Base-by-base conservation (phyloP, 75 land plant genomes). In the Adiantum capillusveneris region DNA sequence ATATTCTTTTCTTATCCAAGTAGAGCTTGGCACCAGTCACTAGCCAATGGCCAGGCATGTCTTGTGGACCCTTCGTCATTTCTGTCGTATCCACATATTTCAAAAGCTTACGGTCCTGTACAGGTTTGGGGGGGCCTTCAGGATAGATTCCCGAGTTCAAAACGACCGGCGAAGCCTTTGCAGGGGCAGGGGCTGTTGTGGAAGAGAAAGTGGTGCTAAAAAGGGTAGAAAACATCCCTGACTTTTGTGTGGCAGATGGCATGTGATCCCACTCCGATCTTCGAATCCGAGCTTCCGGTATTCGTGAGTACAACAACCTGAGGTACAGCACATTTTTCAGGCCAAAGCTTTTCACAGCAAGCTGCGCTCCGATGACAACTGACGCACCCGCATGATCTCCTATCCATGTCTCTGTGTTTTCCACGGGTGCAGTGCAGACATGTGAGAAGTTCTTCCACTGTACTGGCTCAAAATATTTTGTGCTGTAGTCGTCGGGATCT, bases 311-410 rank as follows among this genome's bases (percentile, higher is more conserved):
- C 56, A 70, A 70, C 26, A 90, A 84, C 36, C 82, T 73, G 25
- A 90, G 65, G 55, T 73, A 85, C 28, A 90, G 79, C n/a, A 85
- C 75, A 21, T 73, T 82, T 70, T 79, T 90, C 25, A 82, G 52
- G 12, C 86, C 87, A 45, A 67, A 67, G 20, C 59, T 54, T 9
- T 34, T 34, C 37, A 84, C 88, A 14, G 72, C 65, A 26, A 90
- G 63, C 62, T 90, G 96, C 5, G 90, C 96, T 11, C 96, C 96
- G 0, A 87, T 83, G 41, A 90, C 96, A 57, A 90, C 68, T 19
- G 72, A 81, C 1, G 75, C 63, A 20, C 69, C 69, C 30, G 34
- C 59, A 19, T 51, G 41, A 5, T 65, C 75, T 14, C 69, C 67
- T 14, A 65, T 56, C 26, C 62, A 58, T 21, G 74, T 73, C 14